Evolutionary conservation across 2,329 filamentous ascomycete species (phyloP), one percentile per base, ranked within the genome.

Genomic region (Botrytis galanthina): DNA sequence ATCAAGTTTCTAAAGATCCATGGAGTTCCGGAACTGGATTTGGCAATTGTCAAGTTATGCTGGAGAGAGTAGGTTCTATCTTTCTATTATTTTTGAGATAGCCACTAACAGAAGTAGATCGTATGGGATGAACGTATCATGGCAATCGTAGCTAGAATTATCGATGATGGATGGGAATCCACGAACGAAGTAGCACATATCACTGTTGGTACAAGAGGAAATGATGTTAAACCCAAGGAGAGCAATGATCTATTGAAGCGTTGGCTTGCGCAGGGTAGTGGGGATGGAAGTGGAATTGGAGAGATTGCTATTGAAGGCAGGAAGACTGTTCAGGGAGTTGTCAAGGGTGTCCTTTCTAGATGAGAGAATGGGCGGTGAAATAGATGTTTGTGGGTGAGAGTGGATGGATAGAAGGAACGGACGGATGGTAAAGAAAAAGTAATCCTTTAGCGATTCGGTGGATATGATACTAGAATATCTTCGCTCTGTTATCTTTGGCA

Each of bases 101-200:
- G 42, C 51, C 14, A 61, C 57, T 12, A 60, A 69, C 14, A 35
- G 26, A 32, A n/a, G 4, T 63, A 87, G 86, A 83, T 98, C 66
- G 90, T 99, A 14, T 98, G 92, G 87, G 92, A 98, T 79, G 86
- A 91, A 75, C 88, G 94, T 8, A 86, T 98, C 80, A 98, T 99
- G 96, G 91, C 94, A 9, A 92, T 99, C 73, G 93, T 97, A 4
- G 94, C 93, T 26, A 89, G 95, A 16, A 85, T 97, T 4, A 83
- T 88, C 9, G 88, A 90, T 73, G 83, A 87, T 22, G 83, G 82
- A 75, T 93, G 91, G 89, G 85, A 90, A 72, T 95, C 91, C 75
- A 87, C 89, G 61, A 99, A 99, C 80, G 83, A 86, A 22, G 86
- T 97, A 46, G 90, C 95, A 18, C 96, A 99, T 81, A 89, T 99